Base-by-base conservation (phyloP, 2,329 filamentous ascomycete genomes). In the Boeremia lycopersici region DNA sequence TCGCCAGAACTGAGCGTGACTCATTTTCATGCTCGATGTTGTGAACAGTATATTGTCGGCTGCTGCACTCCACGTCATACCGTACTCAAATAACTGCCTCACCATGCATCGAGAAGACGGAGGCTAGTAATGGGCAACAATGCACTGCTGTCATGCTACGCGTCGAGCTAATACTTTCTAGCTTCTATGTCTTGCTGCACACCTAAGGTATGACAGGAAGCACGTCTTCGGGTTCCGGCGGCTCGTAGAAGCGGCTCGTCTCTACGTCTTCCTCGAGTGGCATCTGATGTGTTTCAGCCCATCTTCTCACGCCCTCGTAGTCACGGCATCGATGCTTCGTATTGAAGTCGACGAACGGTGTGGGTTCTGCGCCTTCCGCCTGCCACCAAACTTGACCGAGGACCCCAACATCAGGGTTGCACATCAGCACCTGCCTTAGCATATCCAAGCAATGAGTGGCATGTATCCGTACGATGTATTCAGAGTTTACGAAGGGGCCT, bases 1-100 rank as follows among this genome's bases (percentile, higher is more conserved):
- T 23, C 82, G 90, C 53, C 90, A 93, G 73, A 95, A 95, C 72
- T 93, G 64, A 69, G 56, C 46, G 33, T 55, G 53, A 44, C 42
- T 48, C 38, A 49, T 5, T 8, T 25, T 19, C 23, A 9, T 19
- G 29, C 36, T 17, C 17, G 23, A 26, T 11, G 7, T 12, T 30
- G 8, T 28, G 35, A 8, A 33, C 31, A 35, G 4, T 28, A 40
- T 11, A 4, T 12, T 15, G 17, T 23, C 28, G 13, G 39, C 39
- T 15, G 30, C 40, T 26, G 4, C 28, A 34, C 30, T 9, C 19
- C 8, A 13, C 25, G 25, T 17, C 17, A 13, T 13, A 25, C 6
- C 15, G 7, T 15, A n/a, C 30, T 25, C 9, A 11, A 12, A 15
- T 11, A 12, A 10, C 15, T 33, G 41, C 5, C 30, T 29, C 12